Conservation (phyloP, 305 asterid species). For the Fraxinus sp. region DNA sequence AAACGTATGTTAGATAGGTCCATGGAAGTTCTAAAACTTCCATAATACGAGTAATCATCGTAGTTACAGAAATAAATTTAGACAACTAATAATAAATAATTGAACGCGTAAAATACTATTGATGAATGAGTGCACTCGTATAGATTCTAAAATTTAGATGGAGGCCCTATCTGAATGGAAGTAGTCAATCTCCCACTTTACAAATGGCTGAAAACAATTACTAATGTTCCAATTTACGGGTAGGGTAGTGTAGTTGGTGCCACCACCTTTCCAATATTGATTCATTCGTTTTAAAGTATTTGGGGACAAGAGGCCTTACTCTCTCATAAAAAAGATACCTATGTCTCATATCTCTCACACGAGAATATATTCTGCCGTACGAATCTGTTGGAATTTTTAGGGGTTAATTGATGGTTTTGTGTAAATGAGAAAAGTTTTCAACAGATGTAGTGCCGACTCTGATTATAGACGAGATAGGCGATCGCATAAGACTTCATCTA, state of each 20-base stretch:
- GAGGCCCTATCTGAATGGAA: neutral
- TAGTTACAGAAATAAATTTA: neutral
- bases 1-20: neutral
- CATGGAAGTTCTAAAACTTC: neutral
- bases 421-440: neutral
- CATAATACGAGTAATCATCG: neutral
- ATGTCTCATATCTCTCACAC: conserved; percentile 27
- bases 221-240: neutral
- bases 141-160: neutral
- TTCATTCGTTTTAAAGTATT: conserved; percentile 12
- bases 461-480: too few species aligned
- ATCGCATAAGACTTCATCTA: too few species aligned
- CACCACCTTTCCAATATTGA: conserved; percentile 31
- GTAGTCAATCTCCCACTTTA: conserved; percentile 13
- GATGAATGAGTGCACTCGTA: neutral
- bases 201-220: neutral
- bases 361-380: conserved; percentile 31
- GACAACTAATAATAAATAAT: neutral
- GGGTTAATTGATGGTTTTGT: neutral
- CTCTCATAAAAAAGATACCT: conserved; percentile 25
- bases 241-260: conserved; percentile 31
- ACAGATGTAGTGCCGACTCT: too few species aligned
- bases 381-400: neutral
- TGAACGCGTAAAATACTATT: neutral
- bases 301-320: conserved; percentile 19